Percentiles rank a stretch among this genome's conserved stretches.
These are phyloP conservation scores for Brassica incana DNA, from an alignment of 345 rosid species.

Conservation along the genomic window DNA sequence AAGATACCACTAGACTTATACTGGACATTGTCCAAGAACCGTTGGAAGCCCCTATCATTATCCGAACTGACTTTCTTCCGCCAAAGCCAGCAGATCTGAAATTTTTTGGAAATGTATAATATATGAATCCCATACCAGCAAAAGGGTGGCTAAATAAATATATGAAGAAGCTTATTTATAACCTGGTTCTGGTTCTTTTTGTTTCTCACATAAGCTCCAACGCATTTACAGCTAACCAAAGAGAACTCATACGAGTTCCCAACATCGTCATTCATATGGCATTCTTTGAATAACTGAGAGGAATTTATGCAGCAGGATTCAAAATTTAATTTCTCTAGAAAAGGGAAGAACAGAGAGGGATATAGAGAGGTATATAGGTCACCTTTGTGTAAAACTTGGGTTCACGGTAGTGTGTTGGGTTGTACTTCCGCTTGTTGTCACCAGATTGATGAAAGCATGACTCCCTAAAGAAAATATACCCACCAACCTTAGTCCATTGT, in stretches of 20 bases:
- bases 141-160: slow-evolving; percentile 13
- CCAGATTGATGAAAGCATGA: slow-evolving; percentile 97
- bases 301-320: not conserved
- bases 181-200: slow-evolving; percentile 98
- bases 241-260: slow-evolving; percentile 82
- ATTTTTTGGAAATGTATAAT: slow-evolving; percentile 6
- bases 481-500: slow-evolving; percentile 88
- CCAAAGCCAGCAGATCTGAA: slow-evolving; percentile 98
- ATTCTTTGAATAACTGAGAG: slow-evolving; percentile 80
- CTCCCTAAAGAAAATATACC: slow-evolving; percentile 89
- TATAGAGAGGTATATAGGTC: slow-evolving; percentile 3
- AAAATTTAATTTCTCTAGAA: not conserved
- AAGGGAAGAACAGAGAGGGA: slow-evolving; percentile 4
- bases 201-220: slow-evolving; percentile 93
- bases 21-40: slow-evolving; percentile 91
- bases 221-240: slow-evolving; percentile 81
- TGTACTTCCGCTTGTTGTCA: slow-evolving; percentile 71
- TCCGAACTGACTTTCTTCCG: slow-evolving; percentile 79
- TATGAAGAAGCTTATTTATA: slow-evolving; percentile 21
- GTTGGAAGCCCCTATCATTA: slow-evolving; percentile 89
- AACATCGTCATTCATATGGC: slow-evolving; percentile 49
- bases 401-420: slow-evolving; percentile 97
- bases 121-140: slow-evolving; percentile 11
- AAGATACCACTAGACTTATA: slow-evolving; percentile 78
- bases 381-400: slow-evolving; percentile 96